phyloP scores from a whole-genome alignment of 345 rosid genomes.

The Dipteronia dyeriana region DNA sequence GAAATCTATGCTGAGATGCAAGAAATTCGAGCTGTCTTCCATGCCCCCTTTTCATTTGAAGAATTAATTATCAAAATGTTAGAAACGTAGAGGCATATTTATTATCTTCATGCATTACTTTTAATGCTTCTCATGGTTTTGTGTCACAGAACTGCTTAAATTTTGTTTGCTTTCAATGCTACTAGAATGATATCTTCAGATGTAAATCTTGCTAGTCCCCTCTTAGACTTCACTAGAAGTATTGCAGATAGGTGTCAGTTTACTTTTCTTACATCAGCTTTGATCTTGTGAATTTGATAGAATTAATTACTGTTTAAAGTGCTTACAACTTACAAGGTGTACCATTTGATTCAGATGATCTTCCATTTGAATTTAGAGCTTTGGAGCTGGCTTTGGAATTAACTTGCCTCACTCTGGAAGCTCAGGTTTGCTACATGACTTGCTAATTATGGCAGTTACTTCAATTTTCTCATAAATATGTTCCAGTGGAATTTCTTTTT shows the following conservation, averaged over 20 bases:
- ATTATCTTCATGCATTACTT: background rate
- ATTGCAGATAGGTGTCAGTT: background rate
- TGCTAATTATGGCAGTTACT: constrained; percentile 1
- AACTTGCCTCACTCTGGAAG: constrained; percentile 85
- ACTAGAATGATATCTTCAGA: background rate
- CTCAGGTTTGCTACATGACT: constrained; percentile 57
- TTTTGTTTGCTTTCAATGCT: background rate
- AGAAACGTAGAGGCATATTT: background rate
- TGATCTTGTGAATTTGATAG: constrained; percentile 7
- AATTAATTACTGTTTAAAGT: constrained; percentile 14
- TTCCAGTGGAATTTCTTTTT: constrained; percentile 12
- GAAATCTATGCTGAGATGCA: background rate
- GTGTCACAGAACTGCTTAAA: background rate
- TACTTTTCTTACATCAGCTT: constrained; percentile 7
- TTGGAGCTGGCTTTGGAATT: constrained; percentile 91
- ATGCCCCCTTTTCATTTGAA: background rate
- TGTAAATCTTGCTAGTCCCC: background rate
- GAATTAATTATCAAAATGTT: background rate
- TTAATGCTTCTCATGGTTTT: background rate
- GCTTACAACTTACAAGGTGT: constrained; percentile 30
- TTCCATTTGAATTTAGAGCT: constrained; percentile 94
- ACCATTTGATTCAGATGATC: constrained; percentile 70
- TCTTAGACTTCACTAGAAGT: background rate
- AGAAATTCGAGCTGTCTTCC: background rate
- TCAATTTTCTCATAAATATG: background rate